Evolutionary conservation across 768 basidiomycete genomes (phyloP), one percentile per base, ranked within the genome.

Genomic region (Termitomyces sp.): DNA sequence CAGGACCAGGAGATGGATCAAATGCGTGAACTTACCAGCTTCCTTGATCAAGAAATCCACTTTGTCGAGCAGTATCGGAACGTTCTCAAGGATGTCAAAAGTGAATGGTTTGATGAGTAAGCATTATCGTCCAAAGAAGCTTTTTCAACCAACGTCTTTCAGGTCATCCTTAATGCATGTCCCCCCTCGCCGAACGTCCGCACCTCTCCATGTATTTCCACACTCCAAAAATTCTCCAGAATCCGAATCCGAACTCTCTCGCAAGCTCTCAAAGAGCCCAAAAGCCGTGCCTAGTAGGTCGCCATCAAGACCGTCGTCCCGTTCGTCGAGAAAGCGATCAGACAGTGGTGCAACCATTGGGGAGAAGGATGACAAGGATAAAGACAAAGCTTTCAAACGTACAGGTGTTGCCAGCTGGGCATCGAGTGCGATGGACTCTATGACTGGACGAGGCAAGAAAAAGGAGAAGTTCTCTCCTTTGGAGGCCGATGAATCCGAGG

Each of bases 1-100:
- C 89, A 92, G 65, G 86, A 91, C 60, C 84, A 86, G 51, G 93
- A 96, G 65, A 74, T 82, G 28, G 71, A 76, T 30, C 89, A 93
- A 62, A 73, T 89, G 5, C 81, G 80, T 35, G 91, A 89, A 41
- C 75, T 97, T 33, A 82, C 83, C 3, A 69, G 72, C 5, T 82
- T 95, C 64, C 72, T 97, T 35, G 86, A 94, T 49, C 71, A 82
- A 11, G 87, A 96, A 62, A 70, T 87, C 46, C 83, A 84, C 50
- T 95, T 85, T 63, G 86, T 85, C 17, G 79, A 81, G 58, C 81
- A 87, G 58, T 89, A 91, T 64, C 70, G 85, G 17, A 84, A 86
- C n/a, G 80, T 89, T 10, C 69, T 97, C 63, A 77, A 79, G 45
- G 88, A 91, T 33, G 80, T 86, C 48, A 85, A 81, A 64, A 70